A percentile compares a stretch with the other conserved stretches of the same genome.
phyloP scores from a whole-genome alignment of 2,329 filamentous ascomycete genomes.

The Aspergillus brunneoviolaceus region DNA sequence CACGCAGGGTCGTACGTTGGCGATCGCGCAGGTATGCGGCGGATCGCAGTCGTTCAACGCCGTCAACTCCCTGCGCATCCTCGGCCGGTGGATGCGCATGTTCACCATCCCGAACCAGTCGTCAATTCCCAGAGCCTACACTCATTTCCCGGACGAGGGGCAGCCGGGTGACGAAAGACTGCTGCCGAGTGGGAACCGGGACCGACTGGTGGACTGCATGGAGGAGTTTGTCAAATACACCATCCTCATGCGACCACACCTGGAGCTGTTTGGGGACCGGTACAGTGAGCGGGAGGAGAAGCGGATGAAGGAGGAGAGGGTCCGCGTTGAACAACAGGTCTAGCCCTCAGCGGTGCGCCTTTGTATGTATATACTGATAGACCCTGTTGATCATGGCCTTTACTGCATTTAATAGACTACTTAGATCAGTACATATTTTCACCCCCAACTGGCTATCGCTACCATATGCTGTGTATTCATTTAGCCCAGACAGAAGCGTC shows the following conservation, averaged over 20 bases:
- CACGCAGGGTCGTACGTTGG: constrained; percentile 64
- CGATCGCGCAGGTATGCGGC: constrained; percentile 62
- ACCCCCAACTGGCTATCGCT: no score
- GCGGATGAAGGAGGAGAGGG: constrained; percentile 6
- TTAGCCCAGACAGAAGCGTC: background rate
- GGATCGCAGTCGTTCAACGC: constrained; percentile 68
- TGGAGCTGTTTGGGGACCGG: constrained; percentile 61
- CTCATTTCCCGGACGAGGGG: constrained; percentile 57
- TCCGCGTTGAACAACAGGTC: background rate
- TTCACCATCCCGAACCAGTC: constrained; percentile 67
- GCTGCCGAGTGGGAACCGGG: constrained; percentile 57
- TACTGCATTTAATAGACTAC: background rate
- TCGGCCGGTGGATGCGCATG: constrained; percentile 71
- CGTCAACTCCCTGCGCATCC: constrained; percentile 63
- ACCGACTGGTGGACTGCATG: constrained; percentile 65
- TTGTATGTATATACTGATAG: background rate
- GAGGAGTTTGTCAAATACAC: constrained; percentile 71
- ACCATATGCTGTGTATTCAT: no score
- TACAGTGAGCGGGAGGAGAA: constrained; percentile 57
- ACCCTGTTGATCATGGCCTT: background rate
- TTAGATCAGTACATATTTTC: no score
- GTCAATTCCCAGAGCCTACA: constrained; percentile 63
- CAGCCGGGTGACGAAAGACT: constrained; percentile 51
- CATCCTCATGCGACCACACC: constrained; percentile 62
- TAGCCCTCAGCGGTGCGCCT: background rate